These are phyloP conservation scores for Silene latifolia DNA, from an alignment of 148 eudicot genomes.

Conservation along the genomic window DNA sequence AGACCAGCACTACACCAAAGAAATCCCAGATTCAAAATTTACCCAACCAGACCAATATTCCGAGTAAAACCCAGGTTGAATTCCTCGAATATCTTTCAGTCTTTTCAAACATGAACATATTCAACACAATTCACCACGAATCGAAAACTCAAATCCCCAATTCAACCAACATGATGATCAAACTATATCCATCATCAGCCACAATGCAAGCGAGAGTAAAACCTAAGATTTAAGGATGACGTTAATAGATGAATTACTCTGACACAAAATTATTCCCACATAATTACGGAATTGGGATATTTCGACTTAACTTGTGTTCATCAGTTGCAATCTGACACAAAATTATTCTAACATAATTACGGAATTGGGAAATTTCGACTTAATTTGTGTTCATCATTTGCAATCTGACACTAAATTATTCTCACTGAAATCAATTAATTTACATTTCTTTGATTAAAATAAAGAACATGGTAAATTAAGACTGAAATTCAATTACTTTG, in stretches of 20 bases:
- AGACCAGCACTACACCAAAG: background rate
- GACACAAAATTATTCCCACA: background rate
- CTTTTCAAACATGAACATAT: background rate
- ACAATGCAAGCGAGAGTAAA: background rate
- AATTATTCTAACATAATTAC: too few species aligned
- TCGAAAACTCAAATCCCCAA: background rate
- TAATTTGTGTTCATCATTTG: background rate
- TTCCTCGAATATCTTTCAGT: too few species aligned
- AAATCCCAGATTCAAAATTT: background rate
- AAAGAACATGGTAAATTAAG: too few species aligned
- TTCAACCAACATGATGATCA: background rate
- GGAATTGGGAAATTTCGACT: background rate
- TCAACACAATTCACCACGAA: background rate
- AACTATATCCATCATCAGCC: background rate
- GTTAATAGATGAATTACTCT: background rate
- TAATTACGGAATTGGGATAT: background rate
- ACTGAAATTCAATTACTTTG: too few species aligned
- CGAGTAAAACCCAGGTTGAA: background rate
- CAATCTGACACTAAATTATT: background rate
- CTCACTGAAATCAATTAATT: background rate
- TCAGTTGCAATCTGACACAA: background rate
- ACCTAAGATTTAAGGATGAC: background rate
- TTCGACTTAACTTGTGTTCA: background rate
- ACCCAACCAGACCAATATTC: background rate
- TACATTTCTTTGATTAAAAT: too few species aligned